Evolutionary conservation across 2,329 filamentous ascomycete genomes (phyloP).

Genomic region (Pseudocercospora macadamiae): DNA sequence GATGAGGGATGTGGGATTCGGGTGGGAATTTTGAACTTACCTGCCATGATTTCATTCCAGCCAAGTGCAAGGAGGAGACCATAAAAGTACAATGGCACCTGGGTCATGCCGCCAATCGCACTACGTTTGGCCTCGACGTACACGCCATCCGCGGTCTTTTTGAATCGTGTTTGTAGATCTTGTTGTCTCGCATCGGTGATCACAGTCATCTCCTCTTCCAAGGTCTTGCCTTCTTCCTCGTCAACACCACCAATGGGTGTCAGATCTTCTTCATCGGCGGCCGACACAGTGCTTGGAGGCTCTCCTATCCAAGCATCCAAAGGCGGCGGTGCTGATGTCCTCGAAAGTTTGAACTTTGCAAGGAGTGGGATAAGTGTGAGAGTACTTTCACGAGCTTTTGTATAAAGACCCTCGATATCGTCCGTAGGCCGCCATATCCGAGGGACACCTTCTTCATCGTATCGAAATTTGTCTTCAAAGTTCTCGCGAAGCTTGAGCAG

Average conservation of each 20-base stretch:
- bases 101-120: constrained; percentile 91
- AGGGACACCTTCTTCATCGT: constrained; percentile 91
- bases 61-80: constrained; percentile 83
- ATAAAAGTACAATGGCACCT: constrained; percentile 95
- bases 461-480: constrained; percentile 99
- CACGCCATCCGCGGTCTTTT: constrained; percentile 96
- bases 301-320: constrained; percentile 81
- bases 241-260: constrained; percentile 89
- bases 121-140: constrained; percentile 98
- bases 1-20: constrained; percentile 7
- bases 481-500: constrained; percentile 94
- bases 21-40: too few species aligned
- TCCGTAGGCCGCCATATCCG: constrained; percentile 96
- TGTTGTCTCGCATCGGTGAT: constrained; percentile 86
- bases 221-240: constrained; percentile 81
- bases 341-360: constrained; percentile 76
- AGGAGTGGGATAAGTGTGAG: constrained; percentile 87
- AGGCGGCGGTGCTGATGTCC: constrained; percentile 77
- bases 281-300: constrained; percentile 72
- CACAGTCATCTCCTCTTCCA: constrained; percentile 97
- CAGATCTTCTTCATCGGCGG: constrained; percentile 88
- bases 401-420: constrained; percentile 96
- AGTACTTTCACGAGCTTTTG: constrained; percentile 87
- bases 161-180: constrained; percentile 91
- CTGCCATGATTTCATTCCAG: constrained; percentile 98